These are phyloP conservation scores for Blastobotrys proliferans DNA, from an alignment of 1,139 yeast genomes.

Conservation along the genomic window DNA sequence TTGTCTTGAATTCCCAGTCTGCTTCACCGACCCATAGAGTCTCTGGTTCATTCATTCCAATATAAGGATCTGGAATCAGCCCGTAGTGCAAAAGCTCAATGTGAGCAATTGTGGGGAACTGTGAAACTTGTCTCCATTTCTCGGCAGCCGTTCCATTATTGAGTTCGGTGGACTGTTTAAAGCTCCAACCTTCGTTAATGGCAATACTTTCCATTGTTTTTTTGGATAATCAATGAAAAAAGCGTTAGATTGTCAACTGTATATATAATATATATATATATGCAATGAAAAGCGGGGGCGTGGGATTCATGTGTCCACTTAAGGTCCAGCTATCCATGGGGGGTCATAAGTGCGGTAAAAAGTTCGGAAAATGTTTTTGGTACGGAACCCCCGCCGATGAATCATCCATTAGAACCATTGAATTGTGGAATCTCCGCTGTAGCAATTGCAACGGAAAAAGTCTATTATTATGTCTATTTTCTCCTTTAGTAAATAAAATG, in stretches of 20 bases:
- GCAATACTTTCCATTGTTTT: constrained; percentile 8
- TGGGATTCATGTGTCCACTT: not conserved
- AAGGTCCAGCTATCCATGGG: not conserved
- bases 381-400: constrained; percentile 1
- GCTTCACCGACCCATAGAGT: constrained; percentile 45
- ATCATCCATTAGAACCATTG: not conserved
- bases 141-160: constrained; percentile 11
- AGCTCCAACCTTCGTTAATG: constrained; percentile 13
- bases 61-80: constrained; percentile 41
- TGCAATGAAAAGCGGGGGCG: not conserved
- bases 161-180: constrained; percentile 13
- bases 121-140: constrained; percentile 18
- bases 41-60: constrained; percentile 36
- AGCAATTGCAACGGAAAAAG: not conserved
- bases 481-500: constrained; percentile 5
- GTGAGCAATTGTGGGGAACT: constrained; percentile 34
- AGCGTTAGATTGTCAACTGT: too few relatives aligned
- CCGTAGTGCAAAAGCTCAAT: constrained; percentile 36
- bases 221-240: not conserved
- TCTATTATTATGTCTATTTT: not conserved
- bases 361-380: not conserved
- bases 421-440: not conserved
- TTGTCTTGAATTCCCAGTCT: constrained; percentile 41
- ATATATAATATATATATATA: too few relatives aligned
- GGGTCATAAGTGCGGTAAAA: not conserved